phyloP scores from a whole-genome alignment of 495 filamentous ascomycete genomes.

The Sporormia fimetaria region DNA sequence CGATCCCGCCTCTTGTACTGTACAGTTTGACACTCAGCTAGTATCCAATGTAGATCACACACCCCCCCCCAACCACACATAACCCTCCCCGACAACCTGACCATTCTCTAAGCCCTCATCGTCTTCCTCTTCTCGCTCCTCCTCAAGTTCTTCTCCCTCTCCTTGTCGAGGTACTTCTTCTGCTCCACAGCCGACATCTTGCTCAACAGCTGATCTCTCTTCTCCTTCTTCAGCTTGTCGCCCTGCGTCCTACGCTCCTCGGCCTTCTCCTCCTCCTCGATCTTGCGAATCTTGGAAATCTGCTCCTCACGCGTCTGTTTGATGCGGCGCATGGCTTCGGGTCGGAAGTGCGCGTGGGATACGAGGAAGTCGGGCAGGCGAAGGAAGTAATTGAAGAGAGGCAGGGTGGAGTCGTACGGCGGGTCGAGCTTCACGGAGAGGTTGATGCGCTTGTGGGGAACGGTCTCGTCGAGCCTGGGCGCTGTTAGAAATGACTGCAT shows the following conservation, averaged over 20 bases:
- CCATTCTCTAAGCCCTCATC: constrained; percentile 20
- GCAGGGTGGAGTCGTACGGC: constrained; percentile 54
- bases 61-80: too few relatives aligned
- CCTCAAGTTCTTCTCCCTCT: constrained; percentile 70
- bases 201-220: constrained; percentile 74
- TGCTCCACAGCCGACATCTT: constrained; percentile 85
- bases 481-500: constrained; percentile 1
- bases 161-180: constrained; percentile 87
- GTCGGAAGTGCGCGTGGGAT: constrained; percentile 66
- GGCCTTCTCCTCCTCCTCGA: constrained; percentile 82
- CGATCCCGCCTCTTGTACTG: too few relatives aligned
- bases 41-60: too few relatives aligned
- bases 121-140: constrained; percentile 32
- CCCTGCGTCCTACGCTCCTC: constrained; percentile 70
- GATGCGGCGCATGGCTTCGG: constrained; percentile 79
- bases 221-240: constrained; percentile 83
- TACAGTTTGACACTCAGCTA: too few relatives aligned
- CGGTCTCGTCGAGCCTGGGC: constrained; percentile 68
- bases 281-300: constrained; percentile 64
- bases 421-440: constrained; percentile 64
- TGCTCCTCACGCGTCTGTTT: constrained; percentile 69
- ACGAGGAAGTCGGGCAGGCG: constrained; percentile 75
- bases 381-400: constrained; percentile 73
- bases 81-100: too few relatives aligned
- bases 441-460: constrained; percentile 74